Conservation (phyloP, 2,329 filamentous ascomycete genomes). For the Ambrosiella beaveri region DNA sequence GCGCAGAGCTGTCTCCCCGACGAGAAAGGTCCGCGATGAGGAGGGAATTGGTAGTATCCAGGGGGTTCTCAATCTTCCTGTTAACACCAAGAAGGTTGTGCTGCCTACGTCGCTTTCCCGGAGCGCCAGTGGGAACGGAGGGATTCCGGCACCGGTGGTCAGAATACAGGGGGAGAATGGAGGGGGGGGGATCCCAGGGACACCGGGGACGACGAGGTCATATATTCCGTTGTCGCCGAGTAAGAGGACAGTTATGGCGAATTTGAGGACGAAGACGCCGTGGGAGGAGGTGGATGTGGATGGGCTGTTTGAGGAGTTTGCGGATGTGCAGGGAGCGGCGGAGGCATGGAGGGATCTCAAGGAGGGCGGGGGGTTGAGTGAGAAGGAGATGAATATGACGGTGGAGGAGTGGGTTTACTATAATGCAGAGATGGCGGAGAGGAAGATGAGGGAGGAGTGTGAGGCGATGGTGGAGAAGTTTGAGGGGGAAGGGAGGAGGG, state of each 20-base stretch:
- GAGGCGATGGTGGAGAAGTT: constrained; percentile 70
- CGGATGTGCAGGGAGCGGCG: not conserved
- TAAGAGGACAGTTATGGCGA: constrained; percentile 15
- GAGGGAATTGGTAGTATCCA: constrained; percentile 1
- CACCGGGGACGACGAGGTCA: not conserved
- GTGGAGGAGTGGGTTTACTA: constrained; percentile 83
- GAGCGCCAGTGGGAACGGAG: not conserved
- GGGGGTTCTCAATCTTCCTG: not conserved
- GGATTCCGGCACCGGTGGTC: not conserved
- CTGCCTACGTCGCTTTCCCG: not conserved
- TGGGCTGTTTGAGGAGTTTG: constrained; percentile 37
- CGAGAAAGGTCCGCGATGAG: not conserved
- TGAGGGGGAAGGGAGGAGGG: constrained; percentile 64
- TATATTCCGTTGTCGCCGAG: constrained; percentile 4
- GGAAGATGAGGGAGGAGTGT: constrained; percentile 61
- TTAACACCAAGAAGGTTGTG: constrained; percentile 5
- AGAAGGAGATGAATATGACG: constrained; percentile 71
- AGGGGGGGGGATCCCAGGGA: not conserved
- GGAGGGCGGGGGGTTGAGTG: constrained; percentile 45
- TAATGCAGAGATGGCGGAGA: constrained; percentile 66
- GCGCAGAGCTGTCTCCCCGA: not conserved
- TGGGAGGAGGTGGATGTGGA: constrained; percentile 72
- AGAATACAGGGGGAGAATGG: not conserved
- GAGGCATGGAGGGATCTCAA: constrained; percentile 29
- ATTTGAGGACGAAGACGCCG: constrained; percentile 36